phyloP scores from a whole-genome alignment of 441 rosid genomes.

The Kokia cookei region DNA sequence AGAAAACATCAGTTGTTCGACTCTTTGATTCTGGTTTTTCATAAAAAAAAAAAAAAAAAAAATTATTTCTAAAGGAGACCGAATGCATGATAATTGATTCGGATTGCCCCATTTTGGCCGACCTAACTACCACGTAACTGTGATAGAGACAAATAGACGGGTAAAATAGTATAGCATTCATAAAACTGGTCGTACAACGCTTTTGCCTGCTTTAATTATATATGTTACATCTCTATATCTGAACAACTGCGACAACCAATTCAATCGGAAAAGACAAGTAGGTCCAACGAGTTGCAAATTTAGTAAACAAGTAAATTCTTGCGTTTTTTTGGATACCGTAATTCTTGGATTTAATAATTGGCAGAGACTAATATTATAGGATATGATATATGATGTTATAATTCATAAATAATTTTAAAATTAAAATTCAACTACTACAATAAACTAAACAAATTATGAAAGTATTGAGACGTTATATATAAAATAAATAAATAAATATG shows the following conservation, averaged over 20 bases:
- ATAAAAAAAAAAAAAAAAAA: no score
- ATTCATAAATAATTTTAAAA: no score
- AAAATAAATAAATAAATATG: no score
- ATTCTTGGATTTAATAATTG: no score
- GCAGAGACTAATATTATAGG: no score
- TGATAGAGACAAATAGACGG: background rate
- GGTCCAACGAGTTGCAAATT: background rate
- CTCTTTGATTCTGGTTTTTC: background rate
- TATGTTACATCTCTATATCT: background rate
- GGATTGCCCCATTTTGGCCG: background rate
- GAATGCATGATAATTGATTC: background rate
- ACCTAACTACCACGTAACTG: no score
- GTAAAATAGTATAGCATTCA: background rate
- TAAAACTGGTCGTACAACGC: background rate
- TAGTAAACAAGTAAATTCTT: background rate
- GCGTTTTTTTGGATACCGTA: background rate
- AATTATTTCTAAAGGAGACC: background rate
- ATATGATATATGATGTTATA: no score
- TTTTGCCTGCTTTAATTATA: background rate
- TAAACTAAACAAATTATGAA: no score
- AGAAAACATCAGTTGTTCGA: background rate
- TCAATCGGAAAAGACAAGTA: background rate
- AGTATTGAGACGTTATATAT: no score
- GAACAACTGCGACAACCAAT: background rate
- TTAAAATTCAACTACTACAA: no score